These are phyloP conservation scores for Calonectria hawksworthii DNA, from an alignment of 2,329 filamentous ascomycete genomes.

Conservation along the genomic window DNA sequence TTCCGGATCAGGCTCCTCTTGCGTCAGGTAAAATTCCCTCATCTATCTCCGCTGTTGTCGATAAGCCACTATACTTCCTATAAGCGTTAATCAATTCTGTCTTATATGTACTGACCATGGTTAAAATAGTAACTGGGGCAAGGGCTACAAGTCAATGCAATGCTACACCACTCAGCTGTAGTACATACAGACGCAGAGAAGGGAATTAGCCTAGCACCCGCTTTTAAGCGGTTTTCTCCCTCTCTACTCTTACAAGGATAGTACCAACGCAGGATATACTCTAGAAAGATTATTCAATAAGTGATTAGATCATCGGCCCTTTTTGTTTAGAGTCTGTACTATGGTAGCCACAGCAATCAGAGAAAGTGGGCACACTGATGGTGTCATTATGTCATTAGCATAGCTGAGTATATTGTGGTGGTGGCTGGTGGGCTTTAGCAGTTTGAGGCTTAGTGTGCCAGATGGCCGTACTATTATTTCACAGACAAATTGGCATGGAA, in stretches of 20 bases:
- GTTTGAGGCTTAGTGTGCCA: too few species aligned
- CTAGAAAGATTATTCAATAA: background rate
- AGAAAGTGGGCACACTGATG: too few species aligned
- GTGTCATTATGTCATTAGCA: too few species aligned
- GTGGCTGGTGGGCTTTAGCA: too few species aligned
- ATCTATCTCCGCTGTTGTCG: background rate
- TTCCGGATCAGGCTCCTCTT: background rate
- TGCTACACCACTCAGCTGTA: background rate
- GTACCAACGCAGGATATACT: background rate
- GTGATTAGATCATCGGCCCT: background rate
- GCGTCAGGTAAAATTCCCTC: background rate
- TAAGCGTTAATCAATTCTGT: too few species aligned
- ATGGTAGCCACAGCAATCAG: background rate
- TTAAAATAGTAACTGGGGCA: background rate
- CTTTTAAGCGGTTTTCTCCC: background rate
- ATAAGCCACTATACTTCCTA: background rate
- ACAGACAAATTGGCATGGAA: too few species aligned
- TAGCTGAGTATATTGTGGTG: too few species aligned
- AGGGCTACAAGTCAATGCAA: background rate
- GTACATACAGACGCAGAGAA: background rate
- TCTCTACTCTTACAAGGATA: background rate
- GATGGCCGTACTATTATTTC: too few species aligned
- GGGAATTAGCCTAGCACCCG: background rate
- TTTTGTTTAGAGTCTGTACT: background rate
- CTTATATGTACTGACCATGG: background rate